Evolutionary conservation across 257 asterid genomes (phyloP).

Genomic region (Primulina huaijiensis): DNA sequence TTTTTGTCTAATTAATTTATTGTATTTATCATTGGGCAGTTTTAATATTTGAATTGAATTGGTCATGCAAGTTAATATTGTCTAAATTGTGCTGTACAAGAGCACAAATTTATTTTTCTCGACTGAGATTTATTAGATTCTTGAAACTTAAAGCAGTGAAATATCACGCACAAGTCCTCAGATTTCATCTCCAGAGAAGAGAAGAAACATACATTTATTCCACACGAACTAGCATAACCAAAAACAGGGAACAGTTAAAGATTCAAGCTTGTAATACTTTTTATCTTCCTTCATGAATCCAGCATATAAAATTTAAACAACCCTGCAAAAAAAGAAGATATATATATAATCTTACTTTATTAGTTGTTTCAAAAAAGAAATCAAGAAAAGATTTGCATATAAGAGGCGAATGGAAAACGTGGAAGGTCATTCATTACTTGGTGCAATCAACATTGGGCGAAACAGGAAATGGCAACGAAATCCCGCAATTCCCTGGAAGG

Average conservation of each 20-base stretch:
- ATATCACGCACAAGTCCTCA: background rate
- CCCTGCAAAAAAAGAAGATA: slow-evolving; percentile 16
- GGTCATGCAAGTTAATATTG: too few relatives aligned
- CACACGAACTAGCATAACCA: slow-evolving; percentile 7
- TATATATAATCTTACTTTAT: background rate
- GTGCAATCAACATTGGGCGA: slow-evolving; percentile 57
- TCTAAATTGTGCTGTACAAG: too few relatives aligned
- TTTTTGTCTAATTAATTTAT: too few relatives aligned
- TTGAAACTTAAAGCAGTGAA: background rate
- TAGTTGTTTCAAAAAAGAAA: background rate
- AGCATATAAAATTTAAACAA: slow-evolving; percentile 14
- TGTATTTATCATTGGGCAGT: too few relatives aligned
- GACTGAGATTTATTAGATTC: background rate
- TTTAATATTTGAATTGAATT: too few relatives aligned
- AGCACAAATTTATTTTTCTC: too few relatives aligned
- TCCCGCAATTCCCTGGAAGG: slow-evolving; percentile 53
- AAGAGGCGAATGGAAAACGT: background rate
- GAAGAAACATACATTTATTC: slow-evolving; percentile 20
- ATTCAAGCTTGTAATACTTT: background rate
- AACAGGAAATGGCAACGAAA: slow-evolving; percentile 41
- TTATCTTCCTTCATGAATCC: background rate
- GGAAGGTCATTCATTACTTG: slow-evolving; percentile 36
- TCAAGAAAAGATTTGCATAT: too few relatives aligned
- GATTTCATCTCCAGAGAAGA: background rate
- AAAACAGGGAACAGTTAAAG: background rate